These are phyloP conservation scores for Crithidia acanthocephali DNA, from an alignment of 208 protist species.

Conservation along the genomic window DNA sequence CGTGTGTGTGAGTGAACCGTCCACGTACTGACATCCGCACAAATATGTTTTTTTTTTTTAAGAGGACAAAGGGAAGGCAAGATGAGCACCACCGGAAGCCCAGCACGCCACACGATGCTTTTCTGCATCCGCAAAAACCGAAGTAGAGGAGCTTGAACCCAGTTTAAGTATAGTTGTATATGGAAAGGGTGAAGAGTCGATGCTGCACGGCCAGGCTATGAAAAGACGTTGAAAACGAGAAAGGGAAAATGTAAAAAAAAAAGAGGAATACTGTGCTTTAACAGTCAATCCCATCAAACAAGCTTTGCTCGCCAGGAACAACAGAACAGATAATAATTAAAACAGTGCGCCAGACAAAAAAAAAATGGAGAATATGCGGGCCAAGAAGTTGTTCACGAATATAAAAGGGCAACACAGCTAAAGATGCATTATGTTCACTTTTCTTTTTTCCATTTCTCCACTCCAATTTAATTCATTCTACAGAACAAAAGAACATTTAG, in stretches of 20 bases:
- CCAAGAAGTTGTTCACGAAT: too few species aligned
- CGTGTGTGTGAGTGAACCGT: too few species aligned
- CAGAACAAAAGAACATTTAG: neutral
- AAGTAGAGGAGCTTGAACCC: neutral
- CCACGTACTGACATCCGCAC: too few species aligned
- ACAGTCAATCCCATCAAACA: neutral
- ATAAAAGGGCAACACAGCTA: too few species aligned
- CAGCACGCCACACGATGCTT: neutral
- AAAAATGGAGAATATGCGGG: too few species aligned
- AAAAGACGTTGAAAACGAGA: neutral
- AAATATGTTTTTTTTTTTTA: too few species aligned
- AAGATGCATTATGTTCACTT: neutral
- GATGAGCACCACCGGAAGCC: constrained; percentile 2
- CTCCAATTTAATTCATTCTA: neutral
- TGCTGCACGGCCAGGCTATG: constrained; percentile 1
- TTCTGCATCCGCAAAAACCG: neutral
- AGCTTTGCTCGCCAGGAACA: too few species aligned
- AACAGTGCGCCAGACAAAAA: too few species aligned
- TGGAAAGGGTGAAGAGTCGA: neutral
- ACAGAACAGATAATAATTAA: too few species aligned
- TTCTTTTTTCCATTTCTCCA: neutral
- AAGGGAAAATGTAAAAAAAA: constrained; percentile 8
- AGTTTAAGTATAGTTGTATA: neutral
- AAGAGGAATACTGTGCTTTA: neutral
- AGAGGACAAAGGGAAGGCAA: neutral